A percentile compares a stretch with the other conserved stretches of the same genome.
Evolutionary conservation across 2,329 filamentous ascomycete species (phyloP).

Genomic region (Exophiala sp.): DNA sequence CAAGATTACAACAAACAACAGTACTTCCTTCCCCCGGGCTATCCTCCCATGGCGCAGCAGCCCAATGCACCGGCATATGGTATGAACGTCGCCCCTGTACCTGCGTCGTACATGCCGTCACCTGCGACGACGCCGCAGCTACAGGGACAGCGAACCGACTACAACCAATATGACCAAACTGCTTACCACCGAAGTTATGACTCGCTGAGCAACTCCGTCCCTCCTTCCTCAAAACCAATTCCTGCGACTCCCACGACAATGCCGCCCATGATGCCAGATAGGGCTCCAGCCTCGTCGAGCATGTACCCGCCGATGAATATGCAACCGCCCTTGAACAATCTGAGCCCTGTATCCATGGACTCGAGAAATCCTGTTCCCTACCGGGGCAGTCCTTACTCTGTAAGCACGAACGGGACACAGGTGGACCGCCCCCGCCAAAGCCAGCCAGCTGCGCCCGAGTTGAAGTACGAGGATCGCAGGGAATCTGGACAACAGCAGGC

Average conservation of each 20-base stretch:
- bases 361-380: constrained; percentile 22
- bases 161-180: constrained; percentile 25
- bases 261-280: constrained; percentile 24
- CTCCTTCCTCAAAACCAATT: constrained; percentile 23
- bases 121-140: constrained; percentile 21
- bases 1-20: constrained; percentile 18
- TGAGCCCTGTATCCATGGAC: constrained; percentile 28
- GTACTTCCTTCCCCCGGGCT: constrained; percentile 23
- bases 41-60: constrained; percentile 24
- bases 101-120: constrained; percentile 24
- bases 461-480: constrained; percentile 27
- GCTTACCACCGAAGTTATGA: constrained; percentile 26
- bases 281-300: constrained; percentile 15
- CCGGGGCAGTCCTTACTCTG: constrained; percentile 21
- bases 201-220: constrained; percentile 16
- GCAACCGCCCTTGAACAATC: constrained; percentile 25
- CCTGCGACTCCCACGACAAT: constrained; percentile 25
- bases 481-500: constrained; percentile 16
- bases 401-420: constrained; percentile 14
- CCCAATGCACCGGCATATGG: constrained; percentile 21
- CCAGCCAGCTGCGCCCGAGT: constrained; percentile 22
- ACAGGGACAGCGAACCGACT: constrained; percentile 23
- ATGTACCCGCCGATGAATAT: constrained; percentile 29
- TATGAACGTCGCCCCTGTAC: constrained; percentile 22
- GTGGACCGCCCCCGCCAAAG: constrained; percentile 24